Conservation (phyloP, 441 rosid genomes). For the Croton setiger region DNA sequence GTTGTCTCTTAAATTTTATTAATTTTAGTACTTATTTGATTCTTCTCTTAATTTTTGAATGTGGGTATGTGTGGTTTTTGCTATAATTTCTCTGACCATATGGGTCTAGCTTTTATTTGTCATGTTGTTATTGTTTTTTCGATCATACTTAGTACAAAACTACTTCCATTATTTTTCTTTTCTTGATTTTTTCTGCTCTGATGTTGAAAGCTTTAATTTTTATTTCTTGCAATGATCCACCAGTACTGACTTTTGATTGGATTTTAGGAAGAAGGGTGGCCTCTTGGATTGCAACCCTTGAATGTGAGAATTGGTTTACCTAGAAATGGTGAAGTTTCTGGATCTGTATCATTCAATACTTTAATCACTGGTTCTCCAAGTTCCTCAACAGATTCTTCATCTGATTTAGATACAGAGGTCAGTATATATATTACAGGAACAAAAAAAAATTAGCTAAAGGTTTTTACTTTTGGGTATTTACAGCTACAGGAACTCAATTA, state of each 20-base stretch:
- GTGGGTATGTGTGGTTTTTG: constrained; percentile 12
- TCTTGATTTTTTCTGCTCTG: constrained; percentile 7
- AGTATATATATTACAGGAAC: constrained; percentile 11
- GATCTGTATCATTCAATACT: constrained; percentile 51
- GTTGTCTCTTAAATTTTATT: constrained; percentile 15
- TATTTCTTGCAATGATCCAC: background rate
- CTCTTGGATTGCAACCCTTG: constrained; percentile 55
- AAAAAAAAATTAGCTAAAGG: background rate
- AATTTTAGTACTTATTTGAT: background rate
- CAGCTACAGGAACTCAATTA: background rate
- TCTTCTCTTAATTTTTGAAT: constrained; percentile 14
- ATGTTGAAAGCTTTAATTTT: constrained; percentile 6
- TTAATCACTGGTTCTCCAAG: constrained; percentile 43
- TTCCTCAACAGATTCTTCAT: constrained; percentile 47
- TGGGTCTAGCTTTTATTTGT: constrained; percentile 21
- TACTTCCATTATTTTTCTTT: background rate
- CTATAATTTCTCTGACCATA: constrained; percentile 15
- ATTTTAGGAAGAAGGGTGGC: constrained; percentile 59
- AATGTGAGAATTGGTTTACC: constrained; percentile 40
- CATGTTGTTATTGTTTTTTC: constrained; percentile 19
- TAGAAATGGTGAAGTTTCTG: constrained; percentile 32
- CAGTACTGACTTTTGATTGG: constrained; percentile 22
- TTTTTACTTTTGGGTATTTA: background rate
- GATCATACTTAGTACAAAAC: constrained; percentile 11
- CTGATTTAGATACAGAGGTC: constrained; percentile 61